Evolutionary conservation across 1,284 basidiomycete species (phyloP).

Genomic region (Abortiporus biennis): DNA sequence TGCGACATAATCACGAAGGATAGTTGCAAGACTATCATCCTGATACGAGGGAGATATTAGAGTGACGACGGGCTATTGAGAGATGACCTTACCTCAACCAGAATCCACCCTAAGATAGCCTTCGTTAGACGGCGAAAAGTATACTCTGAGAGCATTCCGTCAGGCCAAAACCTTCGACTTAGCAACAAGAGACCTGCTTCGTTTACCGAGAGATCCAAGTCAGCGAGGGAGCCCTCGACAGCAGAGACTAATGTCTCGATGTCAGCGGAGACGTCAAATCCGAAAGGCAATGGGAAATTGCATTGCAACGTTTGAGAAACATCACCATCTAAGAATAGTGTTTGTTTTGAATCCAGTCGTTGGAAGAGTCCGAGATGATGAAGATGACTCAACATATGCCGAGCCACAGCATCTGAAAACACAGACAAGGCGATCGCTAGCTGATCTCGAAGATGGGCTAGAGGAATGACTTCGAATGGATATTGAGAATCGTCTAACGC

Average conservation of each 20-base stretch:
- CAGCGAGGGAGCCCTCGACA: slow-evolving; percentile 65
- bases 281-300: slow-evolving; percentile 60
- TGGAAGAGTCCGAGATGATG: slow-evolving; percentile 57
- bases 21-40: slow-evolving; percentile 56
- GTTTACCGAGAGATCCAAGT: slow-evolving; percentile 67
- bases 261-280: slow-evolving; percentile 63
- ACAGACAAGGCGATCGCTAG: slow-evolving; percentile 58
- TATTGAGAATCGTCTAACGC: too few species aligned
- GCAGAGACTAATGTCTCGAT: slow-evolving; percentile 68
- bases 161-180: slow-evolving; percentile 64
- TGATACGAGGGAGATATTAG: slow-evolving; percentile 23
- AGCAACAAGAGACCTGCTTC: slow-evolving; percentile 68
- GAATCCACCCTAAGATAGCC: slow-evolving; percentile 51
- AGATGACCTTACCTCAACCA: slow-evolving; percentile 52
- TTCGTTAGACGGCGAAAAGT: slow-evolving; percentile 48
- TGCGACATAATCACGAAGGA: slow-evolving; percentile 60
- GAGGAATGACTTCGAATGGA: slow-evolving; percentile 52
- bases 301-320: slow-evolving; percentile 33
- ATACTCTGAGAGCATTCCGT: slow-evolving; percentile 64
- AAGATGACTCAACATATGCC: slow-evolving; percentile 52
- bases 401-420: slow-evolving; percentile 44
- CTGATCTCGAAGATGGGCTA: slow-evolving; percentile 55
- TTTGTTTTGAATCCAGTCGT: slow-evolving; percentile 31
- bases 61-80: neutral
- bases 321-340: slow-evolving; percentile 30